A percentile compares a stretch with the other conserved stretches of the same genome.
phyloP scores from a whole-genome alignment of 768 basidiomycete species.

The Hypsizygus marmoreus region DNA sequence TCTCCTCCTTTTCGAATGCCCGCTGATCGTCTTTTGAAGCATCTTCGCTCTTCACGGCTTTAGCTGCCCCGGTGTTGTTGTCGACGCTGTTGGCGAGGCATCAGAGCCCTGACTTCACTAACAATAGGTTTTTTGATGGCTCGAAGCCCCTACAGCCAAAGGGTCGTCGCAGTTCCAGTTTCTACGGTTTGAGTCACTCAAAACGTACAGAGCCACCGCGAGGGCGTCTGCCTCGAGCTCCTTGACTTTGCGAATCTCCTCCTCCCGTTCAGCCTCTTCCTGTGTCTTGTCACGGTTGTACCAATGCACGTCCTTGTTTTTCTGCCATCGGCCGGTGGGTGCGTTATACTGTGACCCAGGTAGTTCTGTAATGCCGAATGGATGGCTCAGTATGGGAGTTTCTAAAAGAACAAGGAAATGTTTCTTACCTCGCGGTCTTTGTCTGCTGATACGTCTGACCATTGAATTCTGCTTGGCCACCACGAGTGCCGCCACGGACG shows the following conservation, averaged over 20 bases:
- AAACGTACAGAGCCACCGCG: slow-evolving; percentile 70
- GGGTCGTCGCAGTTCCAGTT: too few relatives aligned
- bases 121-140: slow-evolving; percentile 46
- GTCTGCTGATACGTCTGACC: slow-evolving; percentile 87
- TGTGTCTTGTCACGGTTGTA: slow-evolving; percentile 67
- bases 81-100: slow-evolving; percentile 12
- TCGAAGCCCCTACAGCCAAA: slow-evolving; percentile 88
- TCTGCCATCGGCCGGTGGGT: slow-evolving; percentile 95
- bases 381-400: neutral
- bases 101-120: slow-evolving; percentile 23
- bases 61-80: slow-evolving; percentile 11
- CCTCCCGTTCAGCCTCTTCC: slow-evolving; percentile 50
- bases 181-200: slow-evolving; percentile 6
- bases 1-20: slow-evolving; percentile 49
- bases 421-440: slow-evolving; percentile 82
- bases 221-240: slow-evolving; percentile 90
- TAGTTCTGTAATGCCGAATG: slow-evolving; percentile 71
- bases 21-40: slow-evolving; percentile 28
- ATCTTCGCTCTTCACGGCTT: slow-evolving; percentile 16
- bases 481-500: slow-evolving; percentile 84
- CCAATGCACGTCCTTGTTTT: slow-evolving; percentile 97
- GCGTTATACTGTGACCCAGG: slow-evolving; percentile 95
- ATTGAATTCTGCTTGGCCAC: slow-evolving; percentile 91
- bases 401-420: slow-evolving; percentile 11
- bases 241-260: slow-evolving; percentile 82